These are phyloP conservation scores for Besnoitia besnoiti DNA, from an alignment of 169 alveolate species.

Conservation along the genomic window DNA sequence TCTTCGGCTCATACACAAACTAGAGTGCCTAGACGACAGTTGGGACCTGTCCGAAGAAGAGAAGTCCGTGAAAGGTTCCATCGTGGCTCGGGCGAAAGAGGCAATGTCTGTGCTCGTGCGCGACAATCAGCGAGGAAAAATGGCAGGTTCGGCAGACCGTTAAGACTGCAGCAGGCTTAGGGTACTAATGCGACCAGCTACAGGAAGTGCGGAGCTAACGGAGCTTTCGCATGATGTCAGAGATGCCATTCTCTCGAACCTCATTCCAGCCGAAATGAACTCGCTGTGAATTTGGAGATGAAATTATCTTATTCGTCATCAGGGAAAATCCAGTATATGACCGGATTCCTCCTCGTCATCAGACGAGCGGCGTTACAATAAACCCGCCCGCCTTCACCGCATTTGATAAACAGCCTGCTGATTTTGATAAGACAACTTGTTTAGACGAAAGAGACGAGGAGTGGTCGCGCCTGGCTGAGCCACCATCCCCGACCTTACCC, in stretches of 20 bases:
- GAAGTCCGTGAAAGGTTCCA: background rate
- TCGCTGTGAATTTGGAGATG: background rate
- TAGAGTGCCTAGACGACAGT: background rate
- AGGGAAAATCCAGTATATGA: no score
- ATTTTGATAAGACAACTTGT: background rate
- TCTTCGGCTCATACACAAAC: constrained; percentile 5
- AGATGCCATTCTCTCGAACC: background rate
- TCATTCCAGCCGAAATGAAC: background rate
- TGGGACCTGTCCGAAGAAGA: constrained; percentile 3
- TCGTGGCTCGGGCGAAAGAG: constrained; percentile 36
- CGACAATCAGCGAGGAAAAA: background rate
- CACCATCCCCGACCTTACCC: background rate
- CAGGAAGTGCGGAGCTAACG: background rate
- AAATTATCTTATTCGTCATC: background rate
- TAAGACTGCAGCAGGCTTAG: background rate
- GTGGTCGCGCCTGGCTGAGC: constrained; percentile 17
- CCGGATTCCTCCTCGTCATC: no score
- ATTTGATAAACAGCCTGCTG: background rate
- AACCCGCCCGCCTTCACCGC: no score
- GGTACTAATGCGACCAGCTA: background rate
- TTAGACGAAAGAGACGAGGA: background rate
- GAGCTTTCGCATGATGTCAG: background rate
- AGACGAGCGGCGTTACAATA: no score
- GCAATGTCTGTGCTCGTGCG: constrained; percentile 29
- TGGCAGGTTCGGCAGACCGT: background rate